Percentiles rank a stretch among this genome's conserved stretches.
phyloP scores from a whole-genome alignment of 75 land plant genomes.

The Pinus taeda region DNA sequence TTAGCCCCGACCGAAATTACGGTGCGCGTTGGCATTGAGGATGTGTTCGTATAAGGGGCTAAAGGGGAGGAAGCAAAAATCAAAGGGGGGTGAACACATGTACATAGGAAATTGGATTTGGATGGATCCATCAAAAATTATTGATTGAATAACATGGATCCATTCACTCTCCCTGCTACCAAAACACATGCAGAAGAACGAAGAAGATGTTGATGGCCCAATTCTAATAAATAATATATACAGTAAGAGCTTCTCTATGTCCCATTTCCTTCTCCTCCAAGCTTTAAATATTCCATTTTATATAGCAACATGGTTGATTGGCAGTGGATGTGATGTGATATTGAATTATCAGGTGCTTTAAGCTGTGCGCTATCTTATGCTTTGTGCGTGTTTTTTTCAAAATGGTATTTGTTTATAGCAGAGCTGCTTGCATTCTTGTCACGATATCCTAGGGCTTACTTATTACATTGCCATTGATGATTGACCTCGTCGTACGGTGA shows the following conservation, averaged over 20 bases:
- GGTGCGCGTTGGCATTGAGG: too few species aligned
- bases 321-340: background rate
- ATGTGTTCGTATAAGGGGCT: too few species aligned
- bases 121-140: background rate
- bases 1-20: too few species aligned
- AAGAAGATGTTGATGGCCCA: background rate
- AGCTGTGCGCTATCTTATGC: too few species aligned
- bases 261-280: too few species aligned
- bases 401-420: too few species aligned
- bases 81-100: background rate
- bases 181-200: background rate
- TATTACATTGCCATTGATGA: too few species aligned
- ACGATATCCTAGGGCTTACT: background rate
- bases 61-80: too few species aligned
- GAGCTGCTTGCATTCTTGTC: background rate
- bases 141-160: conserved; percentile 7
- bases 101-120: background rate
- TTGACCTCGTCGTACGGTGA: background rate
- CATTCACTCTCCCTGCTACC: conserved; percentile 1
- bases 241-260: too few species aligned
- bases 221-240: background rate
- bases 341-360: background rate
- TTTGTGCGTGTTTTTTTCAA: too few species aligned
- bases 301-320: background rate
- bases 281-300: too few species aligned